Conservation (phyloP, 495 filamentous ascomycete genomes). For the Apodospora peruviana region DNA sequence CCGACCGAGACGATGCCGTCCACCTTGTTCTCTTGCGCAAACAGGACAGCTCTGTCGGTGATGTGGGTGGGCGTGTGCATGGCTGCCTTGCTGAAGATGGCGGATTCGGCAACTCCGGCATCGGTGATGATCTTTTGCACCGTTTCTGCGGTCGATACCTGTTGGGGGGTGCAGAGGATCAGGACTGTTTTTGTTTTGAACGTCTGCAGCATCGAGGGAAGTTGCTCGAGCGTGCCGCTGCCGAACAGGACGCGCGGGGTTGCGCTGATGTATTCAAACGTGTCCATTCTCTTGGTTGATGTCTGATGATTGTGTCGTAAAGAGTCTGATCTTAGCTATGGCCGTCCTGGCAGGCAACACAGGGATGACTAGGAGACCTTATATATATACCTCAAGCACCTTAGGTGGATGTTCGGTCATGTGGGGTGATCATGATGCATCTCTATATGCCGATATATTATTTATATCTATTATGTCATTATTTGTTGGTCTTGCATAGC, state of each 20-base stretch:
- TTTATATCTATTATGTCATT: no score
- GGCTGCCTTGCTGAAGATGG: constrained; percentile 2
- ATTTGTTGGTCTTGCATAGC: no score
- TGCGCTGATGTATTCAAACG: constrained; percentile 4
- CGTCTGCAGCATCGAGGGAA: constrained; percentile 1
- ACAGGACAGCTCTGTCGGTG: not conserved
- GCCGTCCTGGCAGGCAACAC: no score
- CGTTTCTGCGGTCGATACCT: not conserved
- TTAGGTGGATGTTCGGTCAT: no score
- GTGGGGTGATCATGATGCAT: no score
- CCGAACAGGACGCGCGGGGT: not conserved
- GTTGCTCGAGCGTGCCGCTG: not conserved
- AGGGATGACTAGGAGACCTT: no score
- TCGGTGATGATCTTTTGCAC: not conserved
- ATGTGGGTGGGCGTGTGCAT: constrained; percentile 4
- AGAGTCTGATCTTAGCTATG: not conserved
- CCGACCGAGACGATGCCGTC: constrained; percentile 49
- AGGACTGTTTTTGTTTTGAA: not conserved
- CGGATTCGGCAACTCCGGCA: not conserved
- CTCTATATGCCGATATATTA: no score
- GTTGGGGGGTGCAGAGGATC: constrained; percentile 2
- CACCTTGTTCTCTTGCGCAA: not conserved
- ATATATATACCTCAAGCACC: no score
- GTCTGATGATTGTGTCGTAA: not conserved
- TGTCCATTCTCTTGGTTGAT: not conserved